Evolutionary conservation across 1,284 basidiomycete genomes (phyloP), one percentile per base, ranked within the genome.

Genomic region (Filobasidium uniguttulatum): DNA sequence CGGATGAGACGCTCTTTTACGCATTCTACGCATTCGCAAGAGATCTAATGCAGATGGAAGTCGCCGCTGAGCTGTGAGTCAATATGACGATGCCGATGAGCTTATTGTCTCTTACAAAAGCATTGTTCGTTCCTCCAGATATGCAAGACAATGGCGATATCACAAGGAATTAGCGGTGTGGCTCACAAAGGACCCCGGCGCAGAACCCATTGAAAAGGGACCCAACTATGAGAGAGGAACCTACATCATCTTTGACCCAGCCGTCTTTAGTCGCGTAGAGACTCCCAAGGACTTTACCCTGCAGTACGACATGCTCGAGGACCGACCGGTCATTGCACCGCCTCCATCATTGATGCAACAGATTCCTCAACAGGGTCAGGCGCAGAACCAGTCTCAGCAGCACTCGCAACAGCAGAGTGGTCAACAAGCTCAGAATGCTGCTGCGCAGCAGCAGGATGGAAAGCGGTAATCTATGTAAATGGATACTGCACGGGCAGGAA

Each of bases 1-100:
- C 83, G 63, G 93, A 98, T 69, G 93, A 98, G 72, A 97, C 93
- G 25, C 72, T 98, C 33, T 97, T 98, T 72, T 96, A 89, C 77
- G 93, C 96, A 79, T 98, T 98, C 74, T 98, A 98, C 72, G 83
- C 87, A 53, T 83, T 81, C 67, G 89, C 93, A 50, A 75, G 88
- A 61, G 93, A 98, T 70, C 80, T 85, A 28, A 73, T 96, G 56
- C 93, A 98, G 68, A 59, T 70, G 37, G 90, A 97, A 70, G 79
- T 91, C 44, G 93, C 93, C 12, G 89, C 90, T 37, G 93, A 97
- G 74, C 75, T 98, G 83, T 91, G 69, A 66, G 84, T 78, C 5
- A n/a, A 20, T 30, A 47, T 43, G 17, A 23, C 25, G 41, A 22
- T 20, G 15, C 12, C 20, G 14, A 22, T 19, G 20, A 8, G 12